A percentile compares a stretch with the other conserved stretches of the same genome.
Conservation (phyloP, 2,329 filamentous ascomycete species). For the Colletotrichum lindemuthianum region DNA sequence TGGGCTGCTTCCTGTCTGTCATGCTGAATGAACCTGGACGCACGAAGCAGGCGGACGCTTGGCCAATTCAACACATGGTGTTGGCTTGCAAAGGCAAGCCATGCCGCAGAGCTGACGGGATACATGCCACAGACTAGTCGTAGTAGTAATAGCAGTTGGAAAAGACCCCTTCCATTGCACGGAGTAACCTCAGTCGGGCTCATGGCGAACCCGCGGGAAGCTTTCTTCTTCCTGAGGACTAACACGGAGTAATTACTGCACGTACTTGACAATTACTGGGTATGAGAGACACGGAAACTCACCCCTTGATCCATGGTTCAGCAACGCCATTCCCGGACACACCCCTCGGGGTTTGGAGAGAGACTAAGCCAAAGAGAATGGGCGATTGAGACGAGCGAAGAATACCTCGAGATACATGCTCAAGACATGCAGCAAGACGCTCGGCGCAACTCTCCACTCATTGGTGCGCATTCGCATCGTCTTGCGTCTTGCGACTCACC, state of each 20-base stretch:
- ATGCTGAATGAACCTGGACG: neutral
- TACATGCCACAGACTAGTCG: too few relatives aligned
- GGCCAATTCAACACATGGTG: conserved; percentile 7
- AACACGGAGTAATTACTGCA: neutral
- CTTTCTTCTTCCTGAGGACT: conserved; percentile 3
- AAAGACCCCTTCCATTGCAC: conserved; percentile 1
- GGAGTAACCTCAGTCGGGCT: conserved; percentile 13
- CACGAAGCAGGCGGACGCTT: neutral
- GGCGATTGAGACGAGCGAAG: neutral
- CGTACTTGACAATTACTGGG: too few relatives aligned
- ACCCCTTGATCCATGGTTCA: conserved; percentile 30
- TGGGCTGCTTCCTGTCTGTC: conserved; percentile 12
- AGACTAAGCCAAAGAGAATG: conserved; percentile 15
- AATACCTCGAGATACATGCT: conserved; percentile 24
- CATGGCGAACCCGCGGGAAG: conserved; percentile 1
- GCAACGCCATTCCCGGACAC: conserved; percentile 23
- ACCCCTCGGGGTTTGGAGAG: conserved; percentile 12
- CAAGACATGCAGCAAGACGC: conserved; percentile 15
- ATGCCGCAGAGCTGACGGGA: conserved; percentile 3
- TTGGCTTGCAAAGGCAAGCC: neutral
- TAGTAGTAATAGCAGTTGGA: neutral
- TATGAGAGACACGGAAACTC: neutral
- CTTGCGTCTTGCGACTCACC: conserved; percentile 28
- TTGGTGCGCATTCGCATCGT: conserved; percentile 32
- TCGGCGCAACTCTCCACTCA: conserved; percentile 27